Percentiles rank a stretch among this genome's conserved stretches.
Evolutionary conservation across 1,284 basidiomycete genomes (phyloP).

Genomic region (Naganishia cerealis): DNA sequence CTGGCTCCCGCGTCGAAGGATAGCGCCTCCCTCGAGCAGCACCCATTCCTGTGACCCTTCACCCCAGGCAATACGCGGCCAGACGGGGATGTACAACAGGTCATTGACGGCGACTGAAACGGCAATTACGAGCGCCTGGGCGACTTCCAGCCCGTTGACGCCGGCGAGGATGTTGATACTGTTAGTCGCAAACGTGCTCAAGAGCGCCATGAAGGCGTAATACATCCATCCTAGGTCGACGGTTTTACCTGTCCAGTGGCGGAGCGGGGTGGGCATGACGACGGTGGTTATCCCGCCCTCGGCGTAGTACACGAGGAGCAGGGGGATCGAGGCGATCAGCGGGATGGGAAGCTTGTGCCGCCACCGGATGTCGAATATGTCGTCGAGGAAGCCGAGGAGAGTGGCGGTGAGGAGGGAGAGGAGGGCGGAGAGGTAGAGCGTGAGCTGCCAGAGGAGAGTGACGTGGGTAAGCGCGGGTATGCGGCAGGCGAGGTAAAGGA

Average conservation of each 20-base stretch:
- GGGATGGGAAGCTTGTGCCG: conserved; percentile 96
- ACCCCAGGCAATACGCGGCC: conserved; percentile 40
- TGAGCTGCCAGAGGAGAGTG: conserved; percentile 60
- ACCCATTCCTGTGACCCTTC: conserved; percentile 58
- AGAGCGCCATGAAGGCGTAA: conserved; percentile 91
- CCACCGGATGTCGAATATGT: conserved; percentile 98
- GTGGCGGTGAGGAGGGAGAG: conserved; percentile 88
- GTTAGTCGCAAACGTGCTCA: conserved; percentile 97
- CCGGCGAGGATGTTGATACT: conserved; percentile 98
- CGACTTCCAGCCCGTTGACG: conserved; percentile 92
- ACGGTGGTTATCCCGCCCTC: conserved; percentile 89
- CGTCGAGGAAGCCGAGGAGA: conserved; percentile 91
- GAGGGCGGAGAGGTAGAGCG: conserved; percentile 87
- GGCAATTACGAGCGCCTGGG: conserved; percentile 89
- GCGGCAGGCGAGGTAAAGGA: conserved; percentile 2
- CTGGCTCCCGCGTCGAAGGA: conserved; percentile 61
- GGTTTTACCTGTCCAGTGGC: conserved; percentile 70
- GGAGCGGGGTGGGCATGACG: conserved; percentile 76
- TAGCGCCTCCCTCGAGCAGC: conserved; percentile 48
- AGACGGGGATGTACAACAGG: conserved; percentile 76
- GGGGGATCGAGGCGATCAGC: conserved; percentile 88
- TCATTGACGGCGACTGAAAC: conserved; percentile 89
- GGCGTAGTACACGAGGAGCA: conserved; percentile 93
- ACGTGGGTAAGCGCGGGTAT: conserved; percentile 34
- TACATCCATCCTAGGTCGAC: conserved; percentile 92